phyloP scores from a whole-genome alignment of 352 stramenopile species.

The Phytophthora cryptogea region DNA sequence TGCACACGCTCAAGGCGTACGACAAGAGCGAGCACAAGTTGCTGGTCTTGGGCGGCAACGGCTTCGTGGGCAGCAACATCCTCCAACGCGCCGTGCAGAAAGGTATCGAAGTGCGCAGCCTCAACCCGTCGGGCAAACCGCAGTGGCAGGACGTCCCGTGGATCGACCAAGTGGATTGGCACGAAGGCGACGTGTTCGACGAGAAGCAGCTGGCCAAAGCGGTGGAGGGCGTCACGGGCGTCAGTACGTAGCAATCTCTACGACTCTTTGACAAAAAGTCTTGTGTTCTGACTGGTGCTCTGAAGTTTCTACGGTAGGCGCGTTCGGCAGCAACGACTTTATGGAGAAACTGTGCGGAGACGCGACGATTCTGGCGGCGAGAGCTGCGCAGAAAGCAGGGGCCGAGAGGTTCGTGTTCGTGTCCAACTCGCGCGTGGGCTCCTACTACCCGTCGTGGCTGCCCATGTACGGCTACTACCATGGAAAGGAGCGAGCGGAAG shows the following conservation, averaged over 20 bases:
- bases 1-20: constrained; percentile 49
- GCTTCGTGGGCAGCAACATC: constrained; percentile 92
- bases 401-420: constrained; percentile 89
- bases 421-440: constrained; percentile 91
- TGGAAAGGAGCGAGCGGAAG: constrained; percentile 88
- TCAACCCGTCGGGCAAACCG: constrained; percentile 85
- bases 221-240: constrained; percentile 73
- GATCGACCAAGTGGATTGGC: constrained; percentile 90
- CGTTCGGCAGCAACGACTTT: constrained; percentile 87
- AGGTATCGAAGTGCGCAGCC: constrained; percentile 83
- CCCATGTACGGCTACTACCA: constrained; percentile 91
- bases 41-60: constrained; percentile 88
- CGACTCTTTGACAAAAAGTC: not conserved
- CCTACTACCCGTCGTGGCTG: constrained; percentile 67
- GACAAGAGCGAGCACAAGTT: constrained; percentile 76
- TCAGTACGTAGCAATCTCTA: constrained; percentile 55
- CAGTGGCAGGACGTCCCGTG: constrained; percentile 76
- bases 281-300: constrained; percentile 3
- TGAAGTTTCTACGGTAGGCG: constrained; percentile 86
- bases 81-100: constrained; percentile 88
- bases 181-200: constrained; percentile 87
- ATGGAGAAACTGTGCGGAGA: constrained; percentile 92
- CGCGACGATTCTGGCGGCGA: constrained; percentile 77
- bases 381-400: constrained; percentile 75
- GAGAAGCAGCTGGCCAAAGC: constrained; percentile 60